Percentiles rank a stretch among this genome's conserved stretches.
phyloP scores from a whole-genome alignment of 371 early-diverging fungal species.

The Mucor saturninus region DNA sequence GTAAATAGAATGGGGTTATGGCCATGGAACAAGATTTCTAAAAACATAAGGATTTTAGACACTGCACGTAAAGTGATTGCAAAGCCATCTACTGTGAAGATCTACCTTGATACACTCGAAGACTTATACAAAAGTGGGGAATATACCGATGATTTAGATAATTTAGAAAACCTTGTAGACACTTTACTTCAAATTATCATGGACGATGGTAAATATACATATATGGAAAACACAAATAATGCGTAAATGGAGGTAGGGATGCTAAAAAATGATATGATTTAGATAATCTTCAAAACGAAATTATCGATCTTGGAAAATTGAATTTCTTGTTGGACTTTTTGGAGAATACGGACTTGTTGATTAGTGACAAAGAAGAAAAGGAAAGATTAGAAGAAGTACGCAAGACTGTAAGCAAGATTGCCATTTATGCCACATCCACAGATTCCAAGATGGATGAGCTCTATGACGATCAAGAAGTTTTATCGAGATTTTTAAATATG shows the following conservation, averaged over 20 bases:
- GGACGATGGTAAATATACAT: constrained; percentile 41
- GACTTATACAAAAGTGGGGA: constrained; percentile 35
- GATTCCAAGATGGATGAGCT: constrained; percentile 57
- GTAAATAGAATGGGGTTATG: constrained; percentile 12
- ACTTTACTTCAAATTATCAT: constrained; percentile 43
- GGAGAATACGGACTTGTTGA: constrained; percentile 39
- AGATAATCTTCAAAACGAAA: constrained; percentile 50
- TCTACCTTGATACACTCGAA: constrained; percentile 32
- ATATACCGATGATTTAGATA: constrained; percentile 32
- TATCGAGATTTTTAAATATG: constrained; percentile 56
- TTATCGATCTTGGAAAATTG: constrained; percentile 45
- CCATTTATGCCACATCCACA: constrained; percentile 52
- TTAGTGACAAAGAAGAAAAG: constrained; percentile 52
- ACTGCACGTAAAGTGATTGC: constrained; percentile 17
- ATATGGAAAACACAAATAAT: not conserved
- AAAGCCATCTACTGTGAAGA: constrained; percentile 20
- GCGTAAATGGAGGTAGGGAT: not conserved
- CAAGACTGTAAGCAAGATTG: constrained; percentile 47
- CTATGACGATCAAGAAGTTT: constrained; percentile 46
- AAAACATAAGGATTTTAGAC: not conserved
- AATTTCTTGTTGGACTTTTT: constrained; percentile 48
- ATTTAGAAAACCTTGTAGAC: constrained; percentile 37
- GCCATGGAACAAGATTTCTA: not conserved
- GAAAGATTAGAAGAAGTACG: constrained; percentile 54
- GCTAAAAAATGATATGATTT: not conserved